These are phyloP conservation scores for Oryza longistaminata DNA, from an alignment of 176 grass and related monocot species.

Conservation along the genomic window DNA sequence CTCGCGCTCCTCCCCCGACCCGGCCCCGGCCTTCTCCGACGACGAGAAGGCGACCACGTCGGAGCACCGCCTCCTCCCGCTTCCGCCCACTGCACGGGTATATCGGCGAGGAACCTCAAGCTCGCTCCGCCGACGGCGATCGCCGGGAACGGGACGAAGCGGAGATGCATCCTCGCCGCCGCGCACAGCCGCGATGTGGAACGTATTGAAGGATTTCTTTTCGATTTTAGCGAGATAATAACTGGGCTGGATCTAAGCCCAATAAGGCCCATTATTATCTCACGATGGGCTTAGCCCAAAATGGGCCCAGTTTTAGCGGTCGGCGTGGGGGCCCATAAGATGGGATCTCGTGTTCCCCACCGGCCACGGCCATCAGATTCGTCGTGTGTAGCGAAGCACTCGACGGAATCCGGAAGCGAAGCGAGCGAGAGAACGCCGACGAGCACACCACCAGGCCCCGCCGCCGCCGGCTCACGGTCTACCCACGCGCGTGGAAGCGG, in stretches of 20 bases:
- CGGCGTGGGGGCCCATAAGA: background rate
- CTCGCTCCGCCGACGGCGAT: slow-evolving; percentile 32
- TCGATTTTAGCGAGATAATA: background rate
- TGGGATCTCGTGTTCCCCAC: background rate
- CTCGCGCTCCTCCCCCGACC: slow-evolving; percentile 14
- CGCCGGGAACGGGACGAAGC: slow-evolving; percentile 21
- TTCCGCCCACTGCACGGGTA: background rate
- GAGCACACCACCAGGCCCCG: slow-evolving; percentile 12
- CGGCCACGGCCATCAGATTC: slow-evolving; percentile 26
- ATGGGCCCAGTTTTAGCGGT: background rate
- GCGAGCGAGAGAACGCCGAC: slow-evolving; percentile 8
- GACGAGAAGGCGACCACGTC: slow-evolving; percentile 29
- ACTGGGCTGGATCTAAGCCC: background rate
- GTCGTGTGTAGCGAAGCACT: slow-evolving; percentile 31
- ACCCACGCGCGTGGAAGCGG: background rate
- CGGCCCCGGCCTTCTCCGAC: background rate
- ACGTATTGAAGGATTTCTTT: background rate
- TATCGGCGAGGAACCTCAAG: background rate
- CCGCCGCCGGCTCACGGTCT: background rate
- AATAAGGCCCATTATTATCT: background rate
- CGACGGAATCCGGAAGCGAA: slow-evolving; percentile 30
- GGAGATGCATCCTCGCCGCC: slow-evolving; percentile 26
- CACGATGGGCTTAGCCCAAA: background rate
- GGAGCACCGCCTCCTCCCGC: background rate
- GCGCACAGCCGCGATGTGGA: slow-evolving; percentile 20